These are phyloP conservation scores for Boletus sp. DNA, from an alignment of 768 basidiomycete genomes.

Conservation along the genomic window DNA sequence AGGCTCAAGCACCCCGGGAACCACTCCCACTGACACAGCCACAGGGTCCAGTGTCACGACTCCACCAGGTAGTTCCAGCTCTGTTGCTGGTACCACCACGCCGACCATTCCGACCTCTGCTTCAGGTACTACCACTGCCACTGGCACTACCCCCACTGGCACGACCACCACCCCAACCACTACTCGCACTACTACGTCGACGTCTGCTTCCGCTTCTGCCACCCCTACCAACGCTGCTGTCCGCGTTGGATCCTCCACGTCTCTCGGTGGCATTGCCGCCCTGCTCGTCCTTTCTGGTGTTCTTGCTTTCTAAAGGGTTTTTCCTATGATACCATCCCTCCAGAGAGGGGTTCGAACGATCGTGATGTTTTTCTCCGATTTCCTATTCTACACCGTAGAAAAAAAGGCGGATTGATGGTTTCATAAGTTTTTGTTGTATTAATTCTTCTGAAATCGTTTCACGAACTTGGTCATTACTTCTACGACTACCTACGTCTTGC, in stretches of 20 bases:
- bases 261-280: constrained; percentile 20
- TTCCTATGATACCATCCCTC: constrained; percentile 5
- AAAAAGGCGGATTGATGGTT: neutral
- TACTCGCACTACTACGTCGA: constrained; percentile 32
- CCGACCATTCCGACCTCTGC: constrained; percentile 34
- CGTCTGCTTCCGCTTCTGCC: constrained; percentile 13
- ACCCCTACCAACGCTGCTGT: constrained; percentile 20
- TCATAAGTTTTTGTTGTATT: constrained; percentile 22
- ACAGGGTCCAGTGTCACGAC: constrained; percentile 1
- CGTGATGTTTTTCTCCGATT: neutral
- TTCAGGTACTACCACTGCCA: constrained; percentile 35
- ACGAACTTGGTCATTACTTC: constrained; percentile 1
- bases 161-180: neutral
- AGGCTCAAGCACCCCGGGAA: constrained; percentile 11
- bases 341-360: constrained; percentile 8
- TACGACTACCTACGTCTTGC: neutral
- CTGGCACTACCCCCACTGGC: constrained; percentile 18
- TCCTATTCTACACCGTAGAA: constrained; percentile 9
- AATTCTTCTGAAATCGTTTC: constrained; percentile 1
- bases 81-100: constrained; percentile 26
- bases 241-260: constrained; percentile 18
- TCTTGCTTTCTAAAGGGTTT: constrained; percentile 15
- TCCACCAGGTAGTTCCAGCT: constrained; percentile 17
- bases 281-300: constrained; percentile 23
- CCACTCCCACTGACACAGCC: neutral